These are phyloP conservation scores for Yarrowia alimentaria DNA, from an alignment of 805 yeast species.

Conservation along the genomic window DNA sequence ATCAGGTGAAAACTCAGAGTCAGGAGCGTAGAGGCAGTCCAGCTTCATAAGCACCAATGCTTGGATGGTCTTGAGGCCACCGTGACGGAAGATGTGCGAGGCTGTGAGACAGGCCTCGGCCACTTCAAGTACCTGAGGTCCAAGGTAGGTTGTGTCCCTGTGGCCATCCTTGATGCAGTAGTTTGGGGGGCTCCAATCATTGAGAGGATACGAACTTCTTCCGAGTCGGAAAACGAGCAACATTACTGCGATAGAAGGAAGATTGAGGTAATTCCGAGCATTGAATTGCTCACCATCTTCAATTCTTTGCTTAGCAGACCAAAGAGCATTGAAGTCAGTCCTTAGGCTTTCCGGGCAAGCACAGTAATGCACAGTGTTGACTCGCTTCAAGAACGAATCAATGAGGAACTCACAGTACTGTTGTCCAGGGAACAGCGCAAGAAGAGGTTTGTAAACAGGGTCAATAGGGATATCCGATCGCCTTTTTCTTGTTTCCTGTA, in stretches of 20 bases:
- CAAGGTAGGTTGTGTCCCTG: conserved; percentile 12
- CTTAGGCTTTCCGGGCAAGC: conserved; percentile 14
- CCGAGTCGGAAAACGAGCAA: conserved; percentile 21
- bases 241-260: conserved; percentile 18
- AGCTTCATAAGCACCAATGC: conserved; percentile 22
- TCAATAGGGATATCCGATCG: conserved; percentile 9
- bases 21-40: conserved; percentile 22
- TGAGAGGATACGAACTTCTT: conserved; percentile 19
- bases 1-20: conserved; percentile 15
- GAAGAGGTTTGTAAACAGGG: conserved; percentile 22
- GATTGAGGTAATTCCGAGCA: conserved; percentile 22
- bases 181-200: conserved; percentile 26
- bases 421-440: conserved; percentile 25
- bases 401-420: conserved; percentile 27
- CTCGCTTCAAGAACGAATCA: conserved; percentile 17
- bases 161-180: conserved; percentile 28
- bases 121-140: conserved; percentile 17
- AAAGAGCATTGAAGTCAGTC: conserved; percentile 25
- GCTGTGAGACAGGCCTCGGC: conserved; percentile 21
- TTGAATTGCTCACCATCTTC: conserved; percentile 22
- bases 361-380: conserved; percentile 19
- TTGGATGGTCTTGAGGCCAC: conserved; percentile 24
- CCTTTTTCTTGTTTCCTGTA: conserved; percentile 6
- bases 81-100: conserved; percentile 11
- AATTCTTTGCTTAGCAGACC: conserved; percentile 25